A percentile compares a stretch with the other conserved stretches of the same genome.
Conservation (phyloP, 768 basidiomycete genomes). For the Boletus coccyginus region DNA sequence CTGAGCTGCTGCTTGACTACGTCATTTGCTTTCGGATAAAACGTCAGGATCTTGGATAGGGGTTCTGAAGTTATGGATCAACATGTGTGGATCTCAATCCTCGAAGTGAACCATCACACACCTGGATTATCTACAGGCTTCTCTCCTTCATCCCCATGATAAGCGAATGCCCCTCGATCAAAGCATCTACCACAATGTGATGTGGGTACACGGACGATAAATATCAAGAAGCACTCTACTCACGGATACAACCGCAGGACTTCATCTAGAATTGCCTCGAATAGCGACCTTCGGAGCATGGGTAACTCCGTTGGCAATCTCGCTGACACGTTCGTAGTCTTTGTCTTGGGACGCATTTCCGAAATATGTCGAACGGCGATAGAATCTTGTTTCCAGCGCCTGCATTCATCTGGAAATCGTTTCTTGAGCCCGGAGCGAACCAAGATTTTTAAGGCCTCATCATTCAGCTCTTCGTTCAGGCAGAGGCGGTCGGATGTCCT, state of each 20-base stretch:
- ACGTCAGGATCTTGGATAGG: neutral
- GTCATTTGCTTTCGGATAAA: slow-evolving; percentile 14
- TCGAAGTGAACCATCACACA: neutral
- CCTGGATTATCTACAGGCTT: too few relatives aligned
- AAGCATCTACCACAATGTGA: neutral
- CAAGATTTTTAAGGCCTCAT: slow-evolving; percentile 27
- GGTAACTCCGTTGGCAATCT: slow-evolving; percentile 7
- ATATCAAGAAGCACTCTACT: neutral
- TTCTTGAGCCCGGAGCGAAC: slow-evolving; percentile 26
- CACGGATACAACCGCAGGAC: slow-evolving; percentile 25
- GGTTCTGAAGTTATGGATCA: neutral
- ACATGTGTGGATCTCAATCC: neutral
- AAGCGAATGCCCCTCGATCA: neutral
- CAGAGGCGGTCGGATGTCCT: slow-evolving; percentile 16
- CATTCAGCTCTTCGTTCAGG: slow-evolving; percentile 23
- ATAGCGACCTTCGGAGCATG: slow-evolving; percentile 15
- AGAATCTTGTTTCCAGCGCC: too few relatives aligned
- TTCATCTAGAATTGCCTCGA: slow-evolving; percentile 25
- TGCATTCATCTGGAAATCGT: slow-evolving; percentile 14
- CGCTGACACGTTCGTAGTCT: too few relatives aligned
- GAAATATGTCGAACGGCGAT: too few relatives aligned
- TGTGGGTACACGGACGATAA: too few relatives aligned
- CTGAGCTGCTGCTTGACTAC: neutral
- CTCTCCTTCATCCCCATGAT: neutral
- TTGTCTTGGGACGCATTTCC: too few relatives aligned